These are phyloP conservation scores for Globisporangium paddicum DNA, from an alignment of 352 stramenopile species.

Conservation along the genomic window DNA sequence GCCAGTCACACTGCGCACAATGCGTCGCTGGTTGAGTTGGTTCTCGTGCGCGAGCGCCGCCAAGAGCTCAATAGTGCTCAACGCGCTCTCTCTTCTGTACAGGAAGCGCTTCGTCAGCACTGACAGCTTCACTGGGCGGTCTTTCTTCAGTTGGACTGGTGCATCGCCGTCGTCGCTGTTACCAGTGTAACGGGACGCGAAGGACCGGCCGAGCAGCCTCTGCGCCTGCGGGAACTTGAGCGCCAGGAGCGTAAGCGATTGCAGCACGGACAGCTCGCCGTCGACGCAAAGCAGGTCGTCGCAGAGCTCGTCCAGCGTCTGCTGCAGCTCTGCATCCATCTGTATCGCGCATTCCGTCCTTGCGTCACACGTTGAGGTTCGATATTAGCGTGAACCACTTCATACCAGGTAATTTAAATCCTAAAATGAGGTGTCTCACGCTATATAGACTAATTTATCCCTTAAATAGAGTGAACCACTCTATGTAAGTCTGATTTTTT, in stretches of 20 bases:
- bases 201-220: slow-evolving; percentile 19
- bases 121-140: slow-evolving; percentile 12
- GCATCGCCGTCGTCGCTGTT: neutral
- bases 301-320: slow-evolving; percentile 30
- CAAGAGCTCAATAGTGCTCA: slow-evolving; percentile 21
- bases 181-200: slow-evolving; percentile 4
- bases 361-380: neutral
- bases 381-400: neutral
- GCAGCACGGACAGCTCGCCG: slow-evolving; percentile 16
- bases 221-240: slow-evolving; percentile 24
- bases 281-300: slow-evolving; percentile 20
- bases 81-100: slow-evolving; percentile 28
- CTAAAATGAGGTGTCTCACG: too few species aligned
- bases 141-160: neutral
- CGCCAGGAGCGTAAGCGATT: slow-evolving; percentile 27
- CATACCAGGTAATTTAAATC: neutral
- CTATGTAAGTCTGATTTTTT: neutral
- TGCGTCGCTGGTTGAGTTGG: slow-evolving; percentile 33
- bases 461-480: too few species aligned
- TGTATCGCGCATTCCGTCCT: neutral
- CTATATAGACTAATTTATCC: too few species aligned
- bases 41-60: slow-evolving; percentile 28
- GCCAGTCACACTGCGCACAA: slow-evolving; percentile 28
- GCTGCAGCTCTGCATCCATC: slow-evolving; percentile 27
- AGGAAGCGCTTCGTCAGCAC: slow-evolving; percentile 23